Evolutionary conservation across 176 grass and related monocot genomes (phyloP).

Genomic region (Rhipidocladum racemiflorum): DNA sequence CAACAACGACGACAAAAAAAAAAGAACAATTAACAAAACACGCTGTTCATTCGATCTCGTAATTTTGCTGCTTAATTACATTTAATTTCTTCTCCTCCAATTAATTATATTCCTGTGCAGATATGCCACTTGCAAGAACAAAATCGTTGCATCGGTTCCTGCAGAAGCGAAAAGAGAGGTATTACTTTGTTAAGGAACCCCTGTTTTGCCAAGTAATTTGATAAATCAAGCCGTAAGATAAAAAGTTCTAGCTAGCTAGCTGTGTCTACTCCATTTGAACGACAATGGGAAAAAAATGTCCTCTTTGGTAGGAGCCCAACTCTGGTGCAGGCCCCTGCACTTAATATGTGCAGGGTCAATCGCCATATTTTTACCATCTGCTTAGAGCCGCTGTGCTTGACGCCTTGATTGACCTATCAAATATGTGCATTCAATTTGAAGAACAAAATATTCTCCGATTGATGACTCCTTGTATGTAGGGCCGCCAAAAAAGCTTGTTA

Average conservation of each 20-base stretch:
- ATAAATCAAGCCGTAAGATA: background rate
- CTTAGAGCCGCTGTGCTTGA: too few relatives aligned
- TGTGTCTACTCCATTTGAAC: background rate
- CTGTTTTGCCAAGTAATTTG: background rate
- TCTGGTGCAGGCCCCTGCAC: too few relatives aligned
- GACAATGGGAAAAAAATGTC: background rate
- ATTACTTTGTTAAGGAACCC: background rate
- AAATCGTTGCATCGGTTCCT: conserved; percentile 76
- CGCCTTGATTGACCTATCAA: too few relatives aligned
- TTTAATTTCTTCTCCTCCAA: background rate
- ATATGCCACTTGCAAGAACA: conserved; percentile 61
- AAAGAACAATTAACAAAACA: background rate
- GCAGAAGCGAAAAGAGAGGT: conserved; percentile 66
- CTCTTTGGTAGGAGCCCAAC: background rate
- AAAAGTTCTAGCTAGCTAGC: background rate
- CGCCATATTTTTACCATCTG: too few relatives aligned
- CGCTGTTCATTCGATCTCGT: background rate
- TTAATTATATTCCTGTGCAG: conserved; percentile 23
- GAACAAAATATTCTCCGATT: too few relatives aligned
- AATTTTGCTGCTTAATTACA: background rate
- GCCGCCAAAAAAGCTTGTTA: too few relatives aligned
- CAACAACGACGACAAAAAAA: background rate
- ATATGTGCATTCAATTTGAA: too few relatives aligned
- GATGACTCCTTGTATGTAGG: too few relatives aligned
- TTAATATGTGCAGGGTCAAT: too few relatives aligned